Evolutionary conservation across 495 filamentous ascomycete genomes (phyloP), one percentile per base, ranked within the genome.

Genomic region (Clohesyomyces aquaticus): DNA sequence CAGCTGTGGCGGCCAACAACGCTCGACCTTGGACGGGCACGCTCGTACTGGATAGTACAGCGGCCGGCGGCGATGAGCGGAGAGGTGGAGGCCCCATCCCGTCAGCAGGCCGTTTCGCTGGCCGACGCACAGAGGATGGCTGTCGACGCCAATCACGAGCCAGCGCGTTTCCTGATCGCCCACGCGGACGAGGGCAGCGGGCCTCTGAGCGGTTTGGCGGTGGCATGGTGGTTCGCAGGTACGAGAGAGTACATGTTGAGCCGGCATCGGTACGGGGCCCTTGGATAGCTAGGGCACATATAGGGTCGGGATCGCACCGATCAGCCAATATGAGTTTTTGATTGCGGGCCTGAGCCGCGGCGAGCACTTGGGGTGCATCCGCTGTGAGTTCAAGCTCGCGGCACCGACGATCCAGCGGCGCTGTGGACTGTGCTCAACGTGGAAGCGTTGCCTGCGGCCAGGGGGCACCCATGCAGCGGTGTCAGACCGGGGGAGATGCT

Each of bases 271-370:
- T 61, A 61, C 51, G 53, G 63, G 6, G 62, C 22, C 38, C n/a
- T n/a, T n/a, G n/a, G n/a, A n/a, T n/a, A n/a, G n/a, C n/a, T n/a
- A n/a, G n/a, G n/a, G n/a, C 55, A 21, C 42, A 60, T 66, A 67
- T 67, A 67, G 55, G 53, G 47, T 52, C 28, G 41, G 67, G 55
- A 59, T 66, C 12, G 67, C 67, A 69, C 66, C 60, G 53, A 64
- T 64, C 60, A 60, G 29, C 66, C 66, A 69, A 69, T 69, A 69
- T 69, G 56, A 47, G 32, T 53, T 38, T 69, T 69, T 66, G 67
- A 69, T 69, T 69, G 56, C 56, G 58, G 49, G 56, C 48, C 61
- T 69, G 55, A 52, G 41, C 64, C 46, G 58, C 53, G 51, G 53
- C 41, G 61, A 69, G 49, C 61, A 59, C 18, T 59, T 60, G 60